A percentile compares a stretch with the other conserved stretches of the same genome.
These are phyloP conservation scores for Fusarium sp. DNA, from an alignment of 2,329 filamentous ascomycete genomes.

Conservation along the genomic window DNA sequence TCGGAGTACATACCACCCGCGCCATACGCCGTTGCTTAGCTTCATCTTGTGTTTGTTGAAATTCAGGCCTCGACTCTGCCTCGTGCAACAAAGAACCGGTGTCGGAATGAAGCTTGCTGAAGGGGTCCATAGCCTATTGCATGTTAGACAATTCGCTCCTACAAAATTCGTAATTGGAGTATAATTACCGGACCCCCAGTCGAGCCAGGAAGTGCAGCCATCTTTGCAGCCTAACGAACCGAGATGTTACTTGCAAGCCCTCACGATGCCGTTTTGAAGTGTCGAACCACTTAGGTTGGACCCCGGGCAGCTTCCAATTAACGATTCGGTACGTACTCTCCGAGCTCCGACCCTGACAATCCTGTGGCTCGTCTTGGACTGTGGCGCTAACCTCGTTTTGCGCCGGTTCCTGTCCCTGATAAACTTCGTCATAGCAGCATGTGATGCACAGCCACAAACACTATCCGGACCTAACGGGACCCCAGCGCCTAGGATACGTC, in stretches of 20 bases:
- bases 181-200: conserved; percentile 49
- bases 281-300: conserved; percentile 35
- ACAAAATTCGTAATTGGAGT: not conserved
- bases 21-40: conserved; percentile 55
- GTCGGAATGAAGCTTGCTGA: conserved; percentile 57
- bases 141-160: conserved; percentile 38
- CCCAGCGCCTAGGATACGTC: conserved; percentile 22
- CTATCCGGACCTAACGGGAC: conserved; percentile 30
- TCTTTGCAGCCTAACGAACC: conserved; percentile 42
- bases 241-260: conserved; percentile 34
- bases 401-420: not conserved
- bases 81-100: conserved; percentile 54
- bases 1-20: conserved; percentile 49
- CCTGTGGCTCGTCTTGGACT: conserved; percentile 17
- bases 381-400: not conserved
- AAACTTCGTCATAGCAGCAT: conserved; percentile 33
- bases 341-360: conserved; percentile 12
- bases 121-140: conserved; percentile 51
- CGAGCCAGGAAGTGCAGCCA: conserved; percentile 51
- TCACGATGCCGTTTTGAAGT: conserved; percentile 37
- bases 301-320: conserved; percentile 34
- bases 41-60: conserved; percentile 54
- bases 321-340: conserved; percentile 28
- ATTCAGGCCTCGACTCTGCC: conserved; percentile 54
- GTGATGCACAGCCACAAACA: conserved; percentile 38